Evolutionary conservation across 164 flowering plant species (phyloP).

Genomic region (Sedum album): DNA sequence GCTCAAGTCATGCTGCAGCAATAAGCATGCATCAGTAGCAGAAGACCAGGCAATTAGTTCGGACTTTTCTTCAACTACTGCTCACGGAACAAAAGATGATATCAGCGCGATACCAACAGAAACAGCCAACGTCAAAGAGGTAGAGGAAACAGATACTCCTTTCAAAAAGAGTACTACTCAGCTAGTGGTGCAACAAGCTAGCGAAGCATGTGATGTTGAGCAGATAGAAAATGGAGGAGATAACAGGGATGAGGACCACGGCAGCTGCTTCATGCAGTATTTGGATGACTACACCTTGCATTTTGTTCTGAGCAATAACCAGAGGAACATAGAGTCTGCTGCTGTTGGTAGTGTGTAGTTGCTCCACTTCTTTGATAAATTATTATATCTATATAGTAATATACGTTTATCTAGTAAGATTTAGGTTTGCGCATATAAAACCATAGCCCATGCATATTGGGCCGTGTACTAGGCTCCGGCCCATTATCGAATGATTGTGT

Average conservation of each 20-base stretch:
- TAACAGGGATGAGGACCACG: no score
- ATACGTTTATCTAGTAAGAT: no score
- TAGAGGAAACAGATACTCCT: neutral
- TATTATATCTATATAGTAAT: no score
- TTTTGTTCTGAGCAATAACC: neutral
- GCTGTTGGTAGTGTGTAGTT: neutral
- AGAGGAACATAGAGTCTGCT: neutral
- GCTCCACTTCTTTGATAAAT: neutral
- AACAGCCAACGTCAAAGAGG: neutral
- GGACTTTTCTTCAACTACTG: neutral
- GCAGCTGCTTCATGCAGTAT: neutral
- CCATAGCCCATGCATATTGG: no score
- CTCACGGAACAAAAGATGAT: neutral
- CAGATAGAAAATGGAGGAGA: no score
- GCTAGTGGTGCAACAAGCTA: no score
- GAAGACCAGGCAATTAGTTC: conserved; percentile 1
- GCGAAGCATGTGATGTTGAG: no score
- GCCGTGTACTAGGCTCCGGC: no score
- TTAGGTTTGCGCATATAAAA: no score
- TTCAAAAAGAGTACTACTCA: neutral
- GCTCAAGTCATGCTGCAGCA: neutral
- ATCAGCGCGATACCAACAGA: neutral
- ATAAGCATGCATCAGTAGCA: neutral
- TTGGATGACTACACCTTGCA: neutral
- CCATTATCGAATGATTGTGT: no score